These are phyloP conservation scores for Salix suchowensis DNA, from an alignment of 345 rosid species.

Conservation along the genomic window DNA sequence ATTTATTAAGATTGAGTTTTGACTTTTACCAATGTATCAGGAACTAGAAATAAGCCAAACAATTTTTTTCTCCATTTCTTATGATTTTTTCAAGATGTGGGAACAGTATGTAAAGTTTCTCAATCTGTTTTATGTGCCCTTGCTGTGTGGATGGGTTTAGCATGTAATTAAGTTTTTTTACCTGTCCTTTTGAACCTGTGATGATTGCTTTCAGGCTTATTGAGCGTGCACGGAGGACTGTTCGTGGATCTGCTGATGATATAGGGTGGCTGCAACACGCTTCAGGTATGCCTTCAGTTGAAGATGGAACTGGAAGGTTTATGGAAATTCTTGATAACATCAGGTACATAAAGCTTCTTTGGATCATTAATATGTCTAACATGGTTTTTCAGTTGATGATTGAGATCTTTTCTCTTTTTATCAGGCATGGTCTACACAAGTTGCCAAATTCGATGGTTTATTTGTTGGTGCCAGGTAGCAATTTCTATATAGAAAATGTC, in stretches of 20 bases:
- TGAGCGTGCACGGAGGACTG: constrained; percentile 84
- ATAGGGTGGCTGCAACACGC: constrained; percentile 84
- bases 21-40: neutral
- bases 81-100: neutral
- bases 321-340: constrained; percentile 66
- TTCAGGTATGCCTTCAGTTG: constrained; percentile 72
- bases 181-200: neutral
- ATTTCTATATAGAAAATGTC: neutral
- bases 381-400: constrained; percentile 24
- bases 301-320: constrained; percentile 85
- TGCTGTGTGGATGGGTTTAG: neutral
- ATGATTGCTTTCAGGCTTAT: constrained; percentile 52
- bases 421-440: constrained; percentile 92
- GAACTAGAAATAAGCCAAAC: neutral
- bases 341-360: constrained; percentile 46
- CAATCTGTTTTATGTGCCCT: neutral
- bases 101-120: neutral
- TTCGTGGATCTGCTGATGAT: constrained; percentile 94
- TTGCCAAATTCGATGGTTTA: constrained; percentile 77
- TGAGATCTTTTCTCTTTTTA: constrained; percentile 15
- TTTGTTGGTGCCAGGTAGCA: constrained; percentile 85
- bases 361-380: constrained; percentile 8
- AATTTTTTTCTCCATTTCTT: neutral
- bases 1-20: neutral
- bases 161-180: neutral